Base-by-base conservation (phyloP, 2,329 filamentous ascomycete species). In the Diaporthe citri region DNA sequence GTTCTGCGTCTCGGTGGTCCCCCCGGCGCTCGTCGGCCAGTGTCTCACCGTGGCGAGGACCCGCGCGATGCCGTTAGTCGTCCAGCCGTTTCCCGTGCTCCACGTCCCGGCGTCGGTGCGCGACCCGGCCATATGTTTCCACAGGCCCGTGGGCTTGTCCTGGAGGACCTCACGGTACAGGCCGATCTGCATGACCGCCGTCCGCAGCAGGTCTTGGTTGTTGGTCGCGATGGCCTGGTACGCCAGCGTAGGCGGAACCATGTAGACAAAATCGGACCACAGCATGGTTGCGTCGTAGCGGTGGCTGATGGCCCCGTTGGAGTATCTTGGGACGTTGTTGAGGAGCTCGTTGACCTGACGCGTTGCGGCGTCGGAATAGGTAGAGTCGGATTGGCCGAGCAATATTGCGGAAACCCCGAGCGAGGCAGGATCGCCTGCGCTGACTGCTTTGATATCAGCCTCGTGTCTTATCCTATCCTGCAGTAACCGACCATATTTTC, bases 231-330 rank as follows among this genome's bases (percentile, higher is more conserved):
- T 34, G 10, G 56, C 56, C 56, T 59, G 56, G 34, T 59, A 59
- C 7, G 56, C 56, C 34, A 59, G 56, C 7, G 22, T 59, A 9
- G 56, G 34, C 7, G 34, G 56, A 7, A 39, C 56, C 56, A 59
- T 59, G 56, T 41, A 59, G 34, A 59, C 41, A 31, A 59, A 59
- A 22, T 39, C 56, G 22, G 56, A 59, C 56, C 56, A 59, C 20
- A 59, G 56, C 56, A 59, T 59, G 10, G 10, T 59, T 9, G 56
- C 56, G 34, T 59, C 34, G 56, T 59, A 59, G 20, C 56, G 56
- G 22, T 59, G 56, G 56, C 56, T 59, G 20, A 59, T 59, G 20
- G 56, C 56, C 34, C 56, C 56, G 56, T 59, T 59, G 34, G 56
- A 25, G 31, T 59, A 59, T 10, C 31, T 39, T 15, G 34, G 56